A percentile compares a stretch with the other conserved stretches of the same genome.
phyloP scores from a whole-genome alignment of 108 stramenopile genomes.

The Mediolabrus comicus region DNA sequence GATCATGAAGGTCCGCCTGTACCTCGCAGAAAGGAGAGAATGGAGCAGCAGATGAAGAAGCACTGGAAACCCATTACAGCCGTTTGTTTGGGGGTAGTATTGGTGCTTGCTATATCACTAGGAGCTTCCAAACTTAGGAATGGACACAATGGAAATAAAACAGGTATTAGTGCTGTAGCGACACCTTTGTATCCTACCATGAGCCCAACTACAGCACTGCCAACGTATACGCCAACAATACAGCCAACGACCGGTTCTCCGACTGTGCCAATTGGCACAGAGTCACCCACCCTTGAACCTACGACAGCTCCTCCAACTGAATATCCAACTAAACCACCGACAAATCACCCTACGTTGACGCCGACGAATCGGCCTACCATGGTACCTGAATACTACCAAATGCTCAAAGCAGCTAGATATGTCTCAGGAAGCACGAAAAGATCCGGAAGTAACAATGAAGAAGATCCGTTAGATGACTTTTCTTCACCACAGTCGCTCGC shows the following conservation, averaged over 20 bases:
- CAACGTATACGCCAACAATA: background rate
- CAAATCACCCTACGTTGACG: background rate
- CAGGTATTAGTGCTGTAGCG: conserved; percentile 9
- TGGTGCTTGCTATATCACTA: conserved; percentile 20
- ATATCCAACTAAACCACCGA: background rate
- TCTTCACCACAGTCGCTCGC: conserved; percentile 30
- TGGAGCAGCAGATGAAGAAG: background rate
- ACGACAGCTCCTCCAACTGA: conserved; percentile 6
- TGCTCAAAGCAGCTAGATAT: conserved; percentile 40
- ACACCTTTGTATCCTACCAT: background rate
- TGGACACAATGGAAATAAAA: background rate
- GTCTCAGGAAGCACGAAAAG: conserved; percentile 13
- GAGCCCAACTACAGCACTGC: background rate
- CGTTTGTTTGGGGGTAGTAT: conserved; percentile 9
- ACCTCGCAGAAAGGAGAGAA: background rate
- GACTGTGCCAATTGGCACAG: background rate
- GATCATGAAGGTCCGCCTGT: background rate
- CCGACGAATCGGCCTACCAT: conserved; percentile 23
- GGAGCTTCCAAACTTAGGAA: conserved; percentile 23
- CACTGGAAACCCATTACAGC: conserved; percentile 34
- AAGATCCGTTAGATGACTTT: conserved; percentile 16
- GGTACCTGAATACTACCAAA: conserved; percentile 36
- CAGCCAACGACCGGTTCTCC: background rate
- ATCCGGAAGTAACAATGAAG: background rate
- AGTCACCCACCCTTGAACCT: background rate